phyloP scores from a whole-genome alignment of 116 monocot genomes.

The Posidonia oceanica region DNA sequence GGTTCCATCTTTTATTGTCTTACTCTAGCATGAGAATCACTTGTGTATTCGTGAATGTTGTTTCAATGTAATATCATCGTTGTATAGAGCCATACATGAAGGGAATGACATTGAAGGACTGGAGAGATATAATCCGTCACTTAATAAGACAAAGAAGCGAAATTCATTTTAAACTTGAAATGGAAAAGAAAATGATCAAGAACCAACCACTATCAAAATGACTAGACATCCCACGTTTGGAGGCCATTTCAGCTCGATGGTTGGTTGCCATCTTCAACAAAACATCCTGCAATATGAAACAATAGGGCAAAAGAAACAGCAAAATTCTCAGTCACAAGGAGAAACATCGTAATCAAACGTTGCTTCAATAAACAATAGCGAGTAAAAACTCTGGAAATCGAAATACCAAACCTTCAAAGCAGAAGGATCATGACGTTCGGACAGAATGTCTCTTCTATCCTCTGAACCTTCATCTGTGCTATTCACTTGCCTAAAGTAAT shows the following conservation, averaged over 20 bases:
- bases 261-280: conserved; percentile 68
- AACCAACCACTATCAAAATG: conserved; percentile 45
- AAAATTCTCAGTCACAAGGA: neutral
- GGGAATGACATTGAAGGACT: too few species aligned
- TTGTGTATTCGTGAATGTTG: too few species aligned
- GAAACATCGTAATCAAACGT: too few species aligned
- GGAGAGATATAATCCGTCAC: too few species aligned
- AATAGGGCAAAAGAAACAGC: neutral
- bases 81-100: too few species aligned
- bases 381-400: neutral
- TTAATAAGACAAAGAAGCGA: neutral
- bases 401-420: conserved; percentile 48
- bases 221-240: conserved; percentile 51
- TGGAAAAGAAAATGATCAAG: neutral
- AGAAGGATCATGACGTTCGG: conserved; percentile 59
- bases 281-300: conserved; percentile 42
- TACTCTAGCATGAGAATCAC: too few species aligned
- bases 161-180: neutral
- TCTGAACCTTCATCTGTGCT: conserved; percentile 20
- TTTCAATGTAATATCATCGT: too few species aligned
- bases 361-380: neutral
- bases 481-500: conserved; percentile 35
- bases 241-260: conserved; percentile 78
- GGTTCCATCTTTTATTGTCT: too few species aligned
- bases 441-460: conserved; percentile 51